phyloP scores from a whole-genome alignment of 257 asterid species.

The Orobanche coerulescens region DNA sequence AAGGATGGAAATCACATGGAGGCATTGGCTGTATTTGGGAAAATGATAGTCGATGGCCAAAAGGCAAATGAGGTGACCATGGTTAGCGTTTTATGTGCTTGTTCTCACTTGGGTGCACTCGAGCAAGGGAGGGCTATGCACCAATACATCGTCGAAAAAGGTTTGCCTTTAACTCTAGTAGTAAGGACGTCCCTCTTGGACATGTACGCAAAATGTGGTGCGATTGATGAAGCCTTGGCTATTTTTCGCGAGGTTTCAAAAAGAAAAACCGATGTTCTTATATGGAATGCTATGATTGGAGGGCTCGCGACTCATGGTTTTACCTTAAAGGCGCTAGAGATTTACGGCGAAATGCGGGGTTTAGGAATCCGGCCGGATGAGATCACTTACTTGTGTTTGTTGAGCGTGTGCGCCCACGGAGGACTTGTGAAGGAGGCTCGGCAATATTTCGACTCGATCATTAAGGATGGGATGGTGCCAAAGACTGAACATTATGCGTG shows the following conservation, averaged over 20 bases:
- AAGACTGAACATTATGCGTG: constrained; percentile 71
- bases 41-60: constrained; percentile 36
- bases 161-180: constrained; percentile 39
- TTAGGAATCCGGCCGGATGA: constrained; percentile 45
- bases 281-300: constrained; percentile 74
- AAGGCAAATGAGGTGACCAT: constrained; percentile 66
- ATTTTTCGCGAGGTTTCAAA: constrained; percentile 39
- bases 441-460: constrained; percentile 37
- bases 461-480: constrained; percentile 38
- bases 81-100: constrained; percentile 66
- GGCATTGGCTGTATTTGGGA: constrained; percentile 41
- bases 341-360: constrained; percentile 35
- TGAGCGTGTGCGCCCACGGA: constrained; percentile 71
- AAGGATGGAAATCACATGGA: constrained; percentile 41
- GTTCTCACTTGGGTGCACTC: constrained; percentile 70
- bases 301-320: constrained; percentile 80
- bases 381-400: constrained; percentile 61
- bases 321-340: constrained; percentile 33
- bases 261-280: constrained; percentile 40
- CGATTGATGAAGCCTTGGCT: constrained; percentile 46
- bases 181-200: constrained; percentile 62
- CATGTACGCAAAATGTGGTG: constrained; percentile 82
- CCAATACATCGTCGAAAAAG: constrained; percentile 31
- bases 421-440: constrained; percentile 62
- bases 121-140: constrained; percentile 64